Base-by-base conservation (phyloP, 768 basidiomycete species). In the Chalciporus pseudorubinellus region DNA sequence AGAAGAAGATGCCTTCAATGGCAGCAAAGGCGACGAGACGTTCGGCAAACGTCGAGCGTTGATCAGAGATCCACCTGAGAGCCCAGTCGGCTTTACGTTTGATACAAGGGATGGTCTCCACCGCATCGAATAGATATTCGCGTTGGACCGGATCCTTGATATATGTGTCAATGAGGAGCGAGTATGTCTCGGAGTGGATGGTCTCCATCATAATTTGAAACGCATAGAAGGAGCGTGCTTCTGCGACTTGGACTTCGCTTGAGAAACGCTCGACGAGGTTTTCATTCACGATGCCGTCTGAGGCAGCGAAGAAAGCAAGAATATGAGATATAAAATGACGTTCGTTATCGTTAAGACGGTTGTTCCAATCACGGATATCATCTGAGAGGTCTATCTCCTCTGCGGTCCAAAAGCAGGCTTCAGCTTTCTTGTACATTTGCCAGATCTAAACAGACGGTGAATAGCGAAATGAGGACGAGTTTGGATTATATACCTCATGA, bases 171-270 rank as follows among this genome's bases (percentile, higher is more conserved):
- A 97, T 94, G 63, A 97, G 87, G 42, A 95, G 82, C 0, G 92
- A 95, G 70, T 97, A 97, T 0, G 94, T 93, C 70, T 95, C 94
- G 13, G 92, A 93, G 70, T 97, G 94, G 51, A 95, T 81, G 72
- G 95, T 97, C 66, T 95, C 94, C 82, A 95, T 95, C 94, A 95
- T 95, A 67, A 95, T 89, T 69, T 97, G 94, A 73, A 94, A 95
- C 16, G 93, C 93, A 66, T 97, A 95, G 75, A 97, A 97, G 68
- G 87, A 95, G 6, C 93, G 84, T 9, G 92, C 94, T 69, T 97
- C 94, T 5, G 92, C 87, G 2, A 78, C 77, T 69, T 95, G 93
- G 8, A 95, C 90, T 65, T 95, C 94, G 51, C 80, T 83, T 10
- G 89, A 90, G 72, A 95, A 95, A 19, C 93, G 87, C 69, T 95